Evolutionary conservation across 2,329 filamentous ascomycete genomes (phyloP), one percentile per base, ranked within the genome.

Genomic region (Cryphonectria naterciae): DNA sequence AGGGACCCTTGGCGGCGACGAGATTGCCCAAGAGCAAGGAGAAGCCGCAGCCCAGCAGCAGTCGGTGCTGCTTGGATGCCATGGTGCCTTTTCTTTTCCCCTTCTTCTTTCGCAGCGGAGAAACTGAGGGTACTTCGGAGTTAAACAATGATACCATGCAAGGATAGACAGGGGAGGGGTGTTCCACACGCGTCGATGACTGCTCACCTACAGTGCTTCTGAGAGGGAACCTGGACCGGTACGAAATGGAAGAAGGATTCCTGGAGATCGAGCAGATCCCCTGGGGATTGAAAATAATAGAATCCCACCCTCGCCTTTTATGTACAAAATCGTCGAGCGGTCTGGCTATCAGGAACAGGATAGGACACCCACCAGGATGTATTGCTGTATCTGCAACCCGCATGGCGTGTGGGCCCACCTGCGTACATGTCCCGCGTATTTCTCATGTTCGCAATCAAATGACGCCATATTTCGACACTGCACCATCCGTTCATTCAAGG

Each of bases 1-100:
- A 79, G 25, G 78, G 77, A 0, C 68, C 71, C 22, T 46, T 60
- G 54, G 61, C 64, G 10, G 63, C 54, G 37, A 28, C 66, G 37
- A 43, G 1, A 17, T 43, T 61, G 22, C 22, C 19, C 19, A 70
- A 35, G 13, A 63, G 39, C 25, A 68, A 25, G 52, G 62, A 43
- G 11, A 72, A 1, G 35, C 65, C 41, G 39, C 39, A 32, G 19
- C 13, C 22, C 37, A 32, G 41, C 15, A 68, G 17, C 41, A 68
- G 17, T 11, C 32, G 41, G 2, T 52, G 37, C 1, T 68, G 63
- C 43, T 15, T 41, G 37, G 41, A 25, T 15, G 62, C 35, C 71
- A 70, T 72, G 10, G 3, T 62, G 37, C 37, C 37, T 8, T 37
- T 37, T 37, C 32, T 32, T 32, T 37, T 37, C 10, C 4, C 11